Conservation (phyloP, 2,329 filamentous ascomycete species). For the Xylariaceae sp. region DNA sequence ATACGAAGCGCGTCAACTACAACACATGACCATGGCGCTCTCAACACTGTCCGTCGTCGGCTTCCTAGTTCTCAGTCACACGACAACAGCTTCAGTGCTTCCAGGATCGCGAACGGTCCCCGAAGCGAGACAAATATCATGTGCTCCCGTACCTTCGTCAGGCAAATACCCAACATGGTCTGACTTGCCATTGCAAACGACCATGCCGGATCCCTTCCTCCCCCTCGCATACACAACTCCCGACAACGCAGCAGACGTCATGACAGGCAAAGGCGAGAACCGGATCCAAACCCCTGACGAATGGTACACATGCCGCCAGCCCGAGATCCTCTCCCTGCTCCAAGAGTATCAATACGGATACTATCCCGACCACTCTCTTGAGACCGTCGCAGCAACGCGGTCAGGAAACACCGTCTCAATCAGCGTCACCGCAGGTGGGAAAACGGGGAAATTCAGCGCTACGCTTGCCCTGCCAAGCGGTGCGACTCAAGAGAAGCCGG, state of each 20-base stretch:
- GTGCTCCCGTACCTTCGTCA: slow-evolving; percentile 22
- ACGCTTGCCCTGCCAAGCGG: slow-evolving; percentile 39
- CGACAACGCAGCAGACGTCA: slow-evolving; percentile 34
- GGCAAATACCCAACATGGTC: slow-evolving; percentile 32
- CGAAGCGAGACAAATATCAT: slow-evolving; percentile 11
- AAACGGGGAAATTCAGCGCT: slow-evolving; percentile 42
- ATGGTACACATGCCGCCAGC: slow-evolving; percentile 46
- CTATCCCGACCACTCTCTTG: slow-evolving; percentile 45
- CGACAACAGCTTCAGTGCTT: slow-evolving; percentile 1
- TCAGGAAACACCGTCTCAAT: slow-evolving; percentile 42
- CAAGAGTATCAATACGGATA: slow-evolving; percentile 51
- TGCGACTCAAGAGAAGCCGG: slow-evolving; percentile 30
- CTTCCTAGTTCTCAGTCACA: slow-evolving; percentile 1
- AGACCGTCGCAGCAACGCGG: slow-evolving; percentile 44
- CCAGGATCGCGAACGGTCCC: background rate
- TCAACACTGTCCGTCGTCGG: background rate
- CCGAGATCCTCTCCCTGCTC: slow-evolving; percentile 45
- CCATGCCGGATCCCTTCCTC: slow-evolving; percentile 43
- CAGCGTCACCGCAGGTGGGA: slow-evolving; percentile 39
- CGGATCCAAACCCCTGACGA: slow-evolving; percentile 42
- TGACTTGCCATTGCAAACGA: slow-evolving; percentile 34
- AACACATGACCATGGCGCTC: slow-evolving; percentile 4
- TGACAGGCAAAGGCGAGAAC: slow-evolving; percentile 38
- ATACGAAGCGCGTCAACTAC: too few relatives aligned
- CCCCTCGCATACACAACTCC: slow-evolving; percentile 36